phyloP scores from a whole-genome alignment of 208 protist species.

The Wallacemonas rigidus region DNA sequence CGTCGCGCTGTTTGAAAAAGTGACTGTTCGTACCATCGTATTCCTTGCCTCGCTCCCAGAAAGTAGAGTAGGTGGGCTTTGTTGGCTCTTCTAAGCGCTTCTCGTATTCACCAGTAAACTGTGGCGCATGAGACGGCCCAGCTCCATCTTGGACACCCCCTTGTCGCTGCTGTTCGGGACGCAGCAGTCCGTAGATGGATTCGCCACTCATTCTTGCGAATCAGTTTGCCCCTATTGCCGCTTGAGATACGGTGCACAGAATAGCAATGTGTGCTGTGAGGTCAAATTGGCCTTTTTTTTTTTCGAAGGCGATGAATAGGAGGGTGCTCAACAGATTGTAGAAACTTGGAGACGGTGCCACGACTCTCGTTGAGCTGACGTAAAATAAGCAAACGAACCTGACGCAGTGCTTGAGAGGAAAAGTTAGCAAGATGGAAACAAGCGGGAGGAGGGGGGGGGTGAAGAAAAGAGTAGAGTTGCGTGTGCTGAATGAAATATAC shows the following conservation, averaged over 20 bases:
- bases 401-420: too few species aligned
- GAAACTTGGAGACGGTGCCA: too few species aligned
- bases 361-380: too few species aligned
- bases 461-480: too few species aligned
- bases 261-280: too few species aligned
- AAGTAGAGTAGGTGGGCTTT: conserved; percentile 86
- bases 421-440: too few species aligned
- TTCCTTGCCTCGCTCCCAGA: conserved; percentile 80
- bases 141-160: not conserved
- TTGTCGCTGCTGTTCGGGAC: conserved; percentile 17
- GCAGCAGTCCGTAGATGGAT: conserved; percentile 59
- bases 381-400: too few species aligned
- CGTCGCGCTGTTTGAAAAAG: conserved; percentile 84
- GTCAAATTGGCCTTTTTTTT: too few species aligned
- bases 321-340: too few species aligned
- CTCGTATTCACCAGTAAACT: conserved; percentile 70
- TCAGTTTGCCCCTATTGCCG: not conserved
- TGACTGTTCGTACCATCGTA: conserved; percentile 79
- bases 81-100: conserved; percentile 60
- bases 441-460: too few species aligned
- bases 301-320: too few species aligned
- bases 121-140: conserved; percentile 17
- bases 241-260: not conserved
- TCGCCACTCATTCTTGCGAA: conserved; percentile 58
- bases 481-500: too few species aligned